These are phyloP conservation scores for Xylaria acuta DNA, from an alignment of 495 filamentous ascomycete genomes.

Conservation along the genomic window DNA sequence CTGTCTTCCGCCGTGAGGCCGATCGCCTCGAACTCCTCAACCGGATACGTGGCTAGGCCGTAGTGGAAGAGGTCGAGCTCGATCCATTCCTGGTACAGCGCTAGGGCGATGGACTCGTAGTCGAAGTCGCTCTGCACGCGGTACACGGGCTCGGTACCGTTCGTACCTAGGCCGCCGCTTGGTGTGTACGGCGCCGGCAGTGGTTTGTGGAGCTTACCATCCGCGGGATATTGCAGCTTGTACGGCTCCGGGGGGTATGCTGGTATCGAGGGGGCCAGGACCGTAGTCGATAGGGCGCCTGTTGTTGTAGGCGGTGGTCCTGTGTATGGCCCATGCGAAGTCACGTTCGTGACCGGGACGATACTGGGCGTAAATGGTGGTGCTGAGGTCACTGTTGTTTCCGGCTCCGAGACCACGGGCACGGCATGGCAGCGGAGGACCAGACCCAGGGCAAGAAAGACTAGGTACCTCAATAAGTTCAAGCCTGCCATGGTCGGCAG, in stretches of 20 bases:
- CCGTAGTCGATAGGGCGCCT: constrained; percentile 59
- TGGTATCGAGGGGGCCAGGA: constrained; percentile 56
- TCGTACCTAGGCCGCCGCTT: constrained; percentile 79
- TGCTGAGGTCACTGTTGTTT: constrained; percentile 42
- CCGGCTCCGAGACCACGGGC: constrained; percentile 44
- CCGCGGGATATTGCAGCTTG: constrained; percentile 68
- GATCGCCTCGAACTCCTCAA: constrained; percentile 70
- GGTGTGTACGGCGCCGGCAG: constrained; percentile 77
- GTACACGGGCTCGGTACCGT: constrained; percentile 76
- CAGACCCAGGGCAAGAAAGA: constrained; percentile 36
- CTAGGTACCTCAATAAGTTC: constrained; percentile 27
- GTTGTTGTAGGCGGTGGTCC: constrained; percentile 65
- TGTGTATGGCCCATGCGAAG: constrained; percentile 61
- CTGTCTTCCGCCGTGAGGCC: constrained; percentile 73
- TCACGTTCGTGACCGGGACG: constrained; percentile 47
- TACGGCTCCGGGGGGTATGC: constrained; percentile 53
- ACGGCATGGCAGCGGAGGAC: constrained; percentile 35
- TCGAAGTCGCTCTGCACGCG: constrained; percentile 75
- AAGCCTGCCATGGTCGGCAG: constrained; percentile 29
- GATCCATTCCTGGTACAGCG: constrained; percentile 83
- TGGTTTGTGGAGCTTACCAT: constrained; percentile 69
- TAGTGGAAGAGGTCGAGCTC: constrained; percentile 89
- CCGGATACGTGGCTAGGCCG: constrained; percentile 73
- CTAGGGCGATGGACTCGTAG: constrained; percentile 72
- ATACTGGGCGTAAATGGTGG: constrained; percentile 32